A percentile compares a stretch with the other conserved stretches of the same genome.
These are phyloP conservation scores for Xerocomus brunneocitrinus DNA, from an alignment of 768 basidiomycete genomes.

Conservation along the genomic window DNA sequence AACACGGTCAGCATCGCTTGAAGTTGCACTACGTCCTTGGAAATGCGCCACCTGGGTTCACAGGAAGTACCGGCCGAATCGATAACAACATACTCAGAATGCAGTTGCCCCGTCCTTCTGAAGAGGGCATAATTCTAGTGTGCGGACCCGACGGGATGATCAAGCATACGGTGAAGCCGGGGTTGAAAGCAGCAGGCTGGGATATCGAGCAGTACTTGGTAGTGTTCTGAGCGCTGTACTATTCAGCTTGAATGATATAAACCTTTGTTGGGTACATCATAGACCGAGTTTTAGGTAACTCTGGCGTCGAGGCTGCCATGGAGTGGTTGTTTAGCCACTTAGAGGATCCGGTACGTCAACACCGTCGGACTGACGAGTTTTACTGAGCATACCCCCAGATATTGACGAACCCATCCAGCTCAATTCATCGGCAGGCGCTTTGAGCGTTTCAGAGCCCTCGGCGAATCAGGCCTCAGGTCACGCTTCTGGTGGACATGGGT, in stretches of 20 bases:
- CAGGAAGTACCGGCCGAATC: constrained; percentile 39
- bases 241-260: not conserved
- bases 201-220: constrained; percentile 32
- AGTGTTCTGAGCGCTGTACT: constrained; percentile 27
- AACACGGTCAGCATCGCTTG: constrained; percentile 31
- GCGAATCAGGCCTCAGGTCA: too few relatives aligned
- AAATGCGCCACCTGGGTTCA: constrained; percentile 34
- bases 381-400: too few relatives aligned
- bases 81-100: constrained; percentile 33
- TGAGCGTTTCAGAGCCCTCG: too few relatives aligned
- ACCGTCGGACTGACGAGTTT: not conserved
- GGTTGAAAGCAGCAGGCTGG: constrained; percentile 33
- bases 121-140: constrained; percentile 39
- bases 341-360: constrained; percentile 78
- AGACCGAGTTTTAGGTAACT: constrained; percentile 41
- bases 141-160: constrained; percentile 50
- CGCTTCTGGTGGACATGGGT: constrained; percentile 79
- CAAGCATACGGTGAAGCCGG: constrained; percentile 28
- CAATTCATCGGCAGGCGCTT: constrained; percentile 2
- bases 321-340: constrained; percentile 94
- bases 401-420: too few relatives aligned
- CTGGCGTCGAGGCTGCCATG: constrained; percentile 78
- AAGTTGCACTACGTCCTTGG: constrained; percentile 43
- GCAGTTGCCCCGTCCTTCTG: constrained; percentile 38
- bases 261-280: too few relatives aligned